Conservation (phyloP, 176 grass and related monocot genomes). For the Secale cereale region DNA sequence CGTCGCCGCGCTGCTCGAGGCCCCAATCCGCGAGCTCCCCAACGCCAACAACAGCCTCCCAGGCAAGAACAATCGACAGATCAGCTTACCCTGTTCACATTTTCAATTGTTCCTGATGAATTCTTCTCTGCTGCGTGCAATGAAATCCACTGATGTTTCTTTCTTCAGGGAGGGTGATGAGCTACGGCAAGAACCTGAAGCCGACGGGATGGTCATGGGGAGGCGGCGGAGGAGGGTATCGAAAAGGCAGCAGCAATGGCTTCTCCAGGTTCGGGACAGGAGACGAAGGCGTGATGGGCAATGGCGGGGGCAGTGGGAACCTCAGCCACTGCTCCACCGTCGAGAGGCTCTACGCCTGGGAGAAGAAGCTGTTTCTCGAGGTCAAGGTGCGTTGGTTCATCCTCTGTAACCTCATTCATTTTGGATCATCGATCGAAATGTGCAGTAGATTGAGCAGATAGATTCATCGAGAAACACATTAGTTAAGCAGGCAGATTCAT, state of each 20-base stretch:
- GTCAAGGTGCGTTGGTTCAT: conserved; percentile 62
- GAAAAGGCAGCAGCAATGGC: conserved; percentile 30
- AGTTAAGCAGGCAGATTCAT: conserved; percentile 11
- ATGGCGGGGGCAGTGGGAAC: too few relatives aligned
- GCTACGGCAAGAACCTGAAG: conserved; percentile 83
- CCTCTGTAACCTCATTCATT: neutral
- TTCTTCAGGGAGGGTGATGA: too few relatives aligned
- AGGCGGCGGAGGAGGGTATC: conserved; percentile 26
- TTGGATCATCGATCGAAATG: neutral
- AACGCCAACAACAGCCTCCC: too few relatives aligned
- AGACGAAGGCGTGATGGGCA: conserved; percentile 31
- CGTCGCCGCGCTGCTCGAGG: too few relatives aligned
- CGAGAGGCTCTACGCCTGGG: conserved; percentile 95
- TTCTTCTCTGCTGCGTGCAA: too few relatives aligned
- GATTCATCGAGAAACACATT: conserved; percentile 22
- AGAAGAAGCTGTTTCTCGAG: conserved; percentile 95
- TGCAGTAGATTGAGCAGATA: neutral
- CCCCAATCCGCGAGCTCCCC: too few relatives aligned
- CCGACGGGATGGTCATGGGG: conserved; percentile 58
- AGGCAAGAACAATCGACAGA: too few relatives aligned
- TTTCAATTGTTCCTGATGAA: too few relatives aligned
- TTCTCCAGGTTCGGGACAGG: conserved; percentile 47
- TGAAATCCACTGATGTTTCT: too few relatives aligned
- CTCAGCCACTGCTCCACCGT: conserved; percentile 90
- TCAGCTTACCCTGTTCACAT: too few relatives aligned